phyloP scores from a whole-genome alignment of 441 rosid species.

The Eutrema salsugineum region DNA sequence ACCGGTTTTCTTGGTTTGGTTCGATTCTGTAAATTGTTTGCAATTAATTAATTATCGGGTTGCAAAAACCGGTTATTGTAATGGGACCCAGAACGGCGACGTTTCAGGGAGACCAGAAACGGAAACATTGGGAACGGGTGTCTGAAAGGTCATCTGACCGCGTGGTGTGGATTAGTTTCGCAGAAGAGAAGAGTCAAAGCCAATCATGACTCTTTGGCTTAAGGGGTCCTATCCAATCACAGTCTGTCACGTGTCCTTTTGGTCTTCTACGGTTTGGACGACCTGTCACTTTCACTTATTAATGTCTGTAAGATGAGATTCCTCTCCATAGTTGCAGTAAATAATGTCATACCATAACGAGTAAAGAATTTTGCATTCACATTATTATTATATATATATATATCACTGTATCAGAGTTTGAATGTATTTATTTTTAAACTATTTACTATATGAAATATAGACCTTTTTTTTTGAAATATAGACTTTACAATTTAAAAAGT shows the following conservation, averaged over 20 bases:
- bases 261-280: constrained; percentile 12
- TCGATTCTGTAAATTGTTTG: not conserved
- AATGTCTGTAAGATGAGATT: constrained; percentile 23
- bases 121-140: constrained; percentile 29
- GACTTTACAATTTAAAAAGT: not conserved
- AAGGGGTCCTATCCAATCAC: not conserved
- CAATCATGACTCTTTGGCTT: constrained; percentile 25
- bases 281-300: constrained; percentile 27
- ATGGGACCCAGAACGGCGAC: not conserved
- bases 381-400: not conserved
- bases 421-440: not conserved
- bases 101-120: constrained; percentile 13
- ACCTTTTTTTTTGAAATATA: not conserved
- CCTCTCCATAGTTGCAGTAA: constrained; percentile 1
- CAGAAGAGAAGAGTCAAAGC: constrained; percentile 19
- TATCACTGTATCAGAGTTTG: not conserved
- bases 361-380: not conserved
- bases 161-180: constrained; percentile 3
- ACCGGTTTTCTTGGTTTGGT: not conserved
- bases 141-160: constrained; percentile 26
- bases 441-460: not conserved
- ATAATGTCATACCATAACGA: not conserved
- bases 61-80: not conserved
- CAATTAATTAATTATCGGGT: not conserved
- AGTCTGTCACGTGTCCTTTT: not conserved